Percentiles rank a stretch among this genome's conserved stretches.
phyloP scores from a whole-genome alignment of 2,329 filamentous ascomycete species.

The Fusarium sp. region DNA sequence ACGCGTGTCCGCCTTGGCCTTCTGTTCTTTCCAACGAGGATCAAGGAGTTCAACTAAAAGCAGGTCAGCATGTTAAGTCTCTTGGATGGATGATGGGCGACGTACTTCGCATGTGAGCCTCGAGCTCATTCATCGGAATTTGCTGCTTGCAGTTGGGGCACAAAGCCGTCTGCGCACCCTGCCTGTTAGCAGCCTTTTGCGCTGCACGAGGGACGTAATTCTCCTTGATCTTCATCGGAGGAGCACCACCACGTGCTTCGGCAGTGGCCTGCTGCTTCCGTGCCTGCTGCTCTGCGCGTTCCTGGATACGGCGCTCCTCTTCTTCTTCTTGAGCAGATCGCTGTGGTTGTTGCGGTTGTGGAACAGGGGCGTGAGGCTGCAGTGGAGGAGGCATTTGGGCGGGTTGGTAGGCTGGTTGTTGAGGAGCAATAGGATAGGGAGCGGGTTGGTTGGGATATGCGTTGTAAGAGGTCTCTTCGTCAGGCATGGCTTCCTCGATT shows the following conservation, averaged over 20 bases:
- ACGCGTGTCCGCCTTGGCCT: slow-evolving; percentile 86
- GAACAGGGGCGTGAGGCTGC: slow-evolving; percentile 42
- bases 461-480: slow-evolving; percentile 72
- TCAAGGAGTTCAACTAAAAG: slow-evolving; percentile 85
- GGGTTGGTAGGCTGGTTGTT: slow-evolving; percentile 49
- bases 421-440: slow-evolving; percentile 56
- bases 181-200: slow-evolving; percentile 74
- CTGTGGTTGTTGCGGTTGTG: slow-evolving; percentile 44
- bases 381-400: slow-evolving; percentile 55
- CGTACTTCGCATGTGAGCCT: slow-evolving; percentile 90
- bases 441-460: slow-evolving; percentile 53
- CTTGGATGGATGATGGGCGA: not conserved
- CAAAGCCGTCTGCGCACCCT: slow-evolving; percentile 74
- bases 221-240: slow-evolving; percentile 88
- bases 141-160: slow-evolving; percentile 95
- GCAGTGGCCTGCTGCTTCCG: slow-evolving; percentile 81
- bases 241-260: slow-evolving; percentile 75
- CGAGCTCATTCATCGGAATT: slow-evolving; percentile 87
- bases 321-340: slow-evolving; percentile 67
- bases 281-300: slow-evolving; percentile 68
- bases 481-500: slow-evolving; percentile 95
- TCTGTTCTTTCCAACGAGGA: slow-evolving; percentile 95
- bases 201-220: slow-evolving; percentile 91
- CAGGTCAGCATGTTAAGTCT: slow-evolving; percentile 48
- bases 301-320: slow-evolving; percentile 71